These are phyloP conservation scores for Madurella mycetomatis DNA, from an alignment of 2,329 filamentous ascomycete species.

Conservation along the genomic window DNA sequence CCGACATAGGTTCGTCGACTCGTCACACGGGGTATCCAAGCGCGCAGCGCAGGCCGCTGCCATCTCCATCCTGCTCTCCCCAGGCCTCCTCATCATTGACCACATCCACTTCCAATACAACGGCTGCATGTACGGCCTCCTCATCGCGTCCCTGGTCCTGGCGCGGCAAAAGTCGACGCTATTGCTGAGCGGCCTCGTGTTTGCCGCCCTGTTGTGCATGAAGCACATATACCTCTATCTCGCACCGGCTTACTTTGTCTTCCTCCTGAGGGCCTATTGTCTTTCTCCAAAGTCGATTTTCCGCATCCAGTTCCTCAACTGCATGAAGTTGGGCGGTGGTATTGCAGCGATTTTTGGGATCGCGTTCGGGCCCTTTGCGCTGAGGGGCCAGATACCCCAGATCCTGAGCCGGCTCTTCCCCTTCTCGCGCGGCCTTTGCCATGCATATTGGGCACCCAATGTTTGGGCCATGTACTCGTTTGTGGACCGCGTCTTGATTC, in stretches of 20 bases:
- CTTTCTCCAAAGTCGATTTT: conserved; percentile 73
- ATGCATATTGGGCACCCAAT: conserved; percentile 98
- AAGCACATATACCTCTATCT: conserved; percentile 99
- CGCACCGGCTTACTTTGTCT: conserved; percentile 93
- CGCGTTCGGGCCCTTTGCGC: conserved; percentile 87
- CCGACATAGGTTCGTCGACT: conserved; percentile 63
- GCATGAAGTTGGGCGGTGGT: conserved; percentile 72
- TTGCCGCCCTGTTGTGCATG: conserved; percentile 81
- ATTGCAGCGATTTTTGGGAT: conserved; percentile 66
- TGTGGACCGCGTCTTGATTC: conserved; percentile 73
- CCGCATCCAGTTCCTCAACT: conserved; percentile 71
- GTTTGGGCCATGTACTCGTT: conserved; percentile 97
- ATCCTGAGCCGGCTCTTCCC: conserved; percentile 82
- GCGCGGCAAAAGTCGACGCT: conserved; percentile 71
- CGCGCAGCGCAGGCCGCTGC: conserved; percentile 79
- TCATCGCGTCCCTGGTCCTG: conserved; percentile 80
- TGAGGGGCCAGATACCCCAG: conserved; percentile 78
- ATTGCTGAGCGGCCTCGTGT: conserved; percentile 73
- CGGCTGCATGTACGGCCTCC: conserved; percentile 87
- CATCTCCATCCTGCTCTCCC: conserved; percentile 84
- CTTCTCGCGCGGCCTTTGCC: conserved; percentile 87
- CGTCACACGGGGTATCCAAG: conserved; percentile 60
- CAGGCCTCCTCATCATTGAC: conserved; percentile 92
- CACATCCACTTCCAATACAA: conserved; percentile 99
- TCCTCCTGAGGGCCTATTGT: conserved; percentile 83